Conservation (phyloP, 257 asterid species). For the Cynanchum wilfordii region DNA sequence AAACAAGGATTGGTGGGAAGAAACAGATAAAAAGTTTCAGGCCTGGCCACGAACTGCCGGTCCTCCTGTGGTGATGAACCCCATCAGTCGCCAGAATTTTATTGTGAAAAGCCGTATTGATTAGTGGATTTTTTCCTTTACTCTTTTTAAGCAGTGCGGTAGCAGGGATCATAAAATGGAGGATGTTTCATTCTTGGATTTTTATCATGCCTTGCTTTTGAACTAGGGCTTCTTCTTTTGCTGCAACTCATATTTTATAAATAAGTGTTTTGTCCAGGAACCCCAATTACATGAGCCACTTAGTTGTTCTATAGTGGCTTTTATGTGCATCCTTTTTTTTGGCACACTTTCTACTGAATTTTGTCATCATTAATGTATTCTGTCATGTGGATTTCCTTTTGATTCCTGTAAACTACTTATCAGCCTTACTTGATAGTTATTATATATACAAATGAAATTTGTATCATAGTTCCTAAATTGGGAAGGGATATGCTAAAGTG, state of each 20-base stretch:
- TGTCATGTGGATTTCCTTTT: neutral
- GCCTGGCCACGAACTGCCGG: constrained; percentile 99
- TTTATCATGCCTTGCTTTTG: neutral
- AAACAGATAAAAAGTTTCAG: constrained; percentile 85
- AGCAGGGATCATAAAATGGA: constrained; percentile 13
- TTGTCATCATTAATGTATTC: neutral
- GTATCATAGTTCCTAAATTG: neutral
- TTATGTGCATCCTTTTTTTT: neutral
- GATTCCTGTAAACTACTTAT: neutral
- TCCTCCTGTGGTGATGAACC: constrained; percentile 96
- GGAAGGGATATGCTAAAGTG: neutral
- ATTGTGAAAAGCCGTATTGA: constrained; percentile 63
- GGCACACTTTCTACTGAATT: neutral
- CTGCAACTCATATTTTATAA: neutral
- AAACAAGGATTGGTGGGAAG: constrained; percentile 60
- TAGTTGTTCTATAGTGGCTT: neutral
- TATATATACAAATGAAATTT: neutral
- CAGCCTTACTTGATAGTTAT: neutral
- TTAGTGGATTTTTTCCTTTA: constrained; percentile 6
- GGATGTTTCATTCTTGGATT: neutral
- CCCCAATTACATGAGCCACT: neutral
- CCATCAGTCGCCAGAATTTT: constrained; percentile 92
- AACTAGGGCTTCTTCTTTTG: neutral
- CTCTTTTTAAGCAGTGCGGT: neutral
- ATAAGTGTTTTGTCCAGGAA: constrained; percentile 12